Base-by-base conservation (phyloP, 2,329 filamentous ascomycete species). In the Phoma herbarum region DNA sequence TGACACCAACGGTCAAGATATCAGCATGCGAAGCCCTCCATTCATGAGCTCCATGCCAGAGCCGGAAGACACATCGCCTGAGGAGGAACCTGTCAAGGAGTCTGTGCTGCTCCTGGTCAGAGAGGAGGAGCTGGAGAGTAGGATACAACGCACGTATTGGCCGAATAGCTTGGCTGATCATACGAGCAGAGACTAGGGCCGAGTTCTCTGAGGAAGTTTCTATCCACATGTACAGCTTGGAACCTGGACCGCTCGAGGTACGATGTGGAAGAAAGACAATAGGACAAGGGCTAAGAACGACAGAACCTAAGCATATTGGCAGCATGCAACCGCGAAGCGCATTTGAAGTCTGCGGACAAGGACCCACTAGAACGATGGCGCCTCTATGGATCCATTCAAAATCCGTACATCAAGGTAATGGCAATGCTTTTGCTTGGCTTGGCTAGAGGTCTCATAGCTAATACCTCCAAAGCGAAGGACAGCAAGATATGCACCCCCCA, bases 141-240 rank as follows among this genome's bases (percentile, higher is more conserved):
- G 44, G 79, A 64, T 20, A 26, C 14, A 50, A 14, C 37, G 18
- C 37, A 33, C 18, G n/a, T 6, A 23, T 10, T 14, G 48, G 5
- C 11, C 14, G 39, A 18, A 20, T 9, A 22, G 9, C 18, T 9
- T 26, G 7, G 48, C 68, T 74, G 47, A 75, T 44, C 20, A 7
- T n/a, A 37, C 43, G 12, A 18, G 23, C 65, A 94, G 91, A 86
- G 63, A 81, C 85, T 1, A 86, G 92, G 57, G 80, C 82, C 14
- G 83, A 86, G 16, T 96, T 94, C 65, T 84, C 90, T 47, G 81
- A 86, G n/a, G 86, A 97, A 52, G 84, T 83, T 0, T 90, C 91
- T 0, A 88, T 97, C 59, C 92, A 97, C 68, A 80, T 98, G 42
- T 98, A 98, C 80, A 97, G 93, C 70, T 73, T 98, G 18, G 88